Base-by-base conservation (phyloP, 2,329 filamentous ascomycete genomes). In the Calonectria fujianensis region DNA sequence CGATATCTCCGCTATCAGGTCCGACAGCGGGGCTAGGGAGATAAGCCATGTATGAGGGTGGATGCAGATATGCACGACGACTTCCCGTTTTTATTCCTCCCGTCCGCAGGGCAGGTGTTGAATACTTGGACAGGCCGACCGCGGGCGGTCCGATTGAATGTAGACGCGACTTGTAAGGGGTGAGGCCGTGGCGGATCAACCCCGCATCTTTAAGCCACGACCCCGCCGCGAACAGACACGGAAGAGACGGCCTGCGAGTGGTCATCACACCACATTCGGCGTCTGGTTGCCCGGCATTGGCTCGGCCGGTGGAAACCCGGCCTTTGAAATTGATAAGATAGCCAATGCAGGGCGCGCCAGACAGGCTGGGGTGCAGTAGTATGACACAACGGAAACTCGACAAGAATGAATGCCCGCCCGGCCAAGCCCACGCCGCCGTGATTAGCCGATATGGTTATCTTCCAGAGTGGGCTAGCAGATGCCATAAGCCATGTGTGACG, bases 291-390 rank as follows among this genome's bases (percentile, higher is more conserved):
- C 13, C 14, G 35, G 37, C 57, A 63, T 63, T 63, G 57, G 57
- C 24, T 63, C 57, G 57, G 57, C 35, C 37, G 35, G 35, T 39
- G 57, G 35, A 37, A 41, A 63, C n/a, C 27, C 24, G 35, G 27
- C 8, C n/a, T 39, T 39, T 7, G 16, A 37, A 20, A 29, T 11
- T 29, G 57, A 63, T 63, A 63, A 63, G 57, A 63, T 41, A 63
- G 57, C 57, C 57, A 63, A 41, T 63, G 57, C 57, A 63, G 57
- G 57, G 57, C 57, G 57, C 31, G 57, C n/a, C 57, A 63, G 57
- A 63, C 57, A 63, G 57, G 37, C 35, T 63, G 57, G 57, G 57
- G 57, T 63, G 57, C 57, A 63, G 57, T 29, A 29, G 35, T 27
- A 63, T 63, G 57, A 63, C 57, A 63, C 57, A 63, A 16, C 41